Evolutionary conservation across 768 basidiomycete species (phyloP), one percentile per base, ranked within the genome.

Genomic region (Cubamyces sp.): DNA sequence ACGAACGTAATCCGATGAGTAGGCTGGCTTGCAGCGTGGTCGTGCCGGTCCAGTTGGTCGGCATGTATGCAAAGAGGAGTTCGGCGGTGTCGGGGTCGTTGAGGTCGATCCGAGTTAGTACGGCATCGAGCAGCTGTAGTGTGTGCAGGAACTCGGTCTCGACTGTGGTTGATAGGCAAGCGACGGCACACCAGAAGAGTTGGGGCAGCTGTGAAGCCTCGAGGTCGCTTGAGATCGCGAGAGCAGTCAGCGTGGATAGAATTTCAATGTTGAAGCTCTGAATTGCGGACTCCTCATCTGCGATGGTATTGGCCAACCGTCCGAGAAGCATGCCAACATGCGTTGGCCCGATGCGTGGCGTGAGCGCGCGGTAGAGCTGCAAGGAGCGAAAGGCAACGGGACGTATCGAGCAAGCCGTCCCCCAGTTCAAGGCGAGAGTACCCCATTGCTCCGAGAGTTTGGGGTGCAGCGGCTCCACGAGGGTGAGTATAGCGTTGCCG

Each of bases 351-450:
- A 93, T 82, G 26, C 82, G 79, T 0, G 93, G 90, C 70, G 86
- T 84, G 21, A 97, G 78, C 0, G 90, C 85, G 40, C 93, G 87
- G 75, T 92, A 94, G n/a, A 94, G 79, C 72, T 97, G 95, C 61
- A 97, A 78, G 11, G 94, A 96, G 34, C 94, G 84, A 76, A 91
- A 92, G 3, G 96, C 94, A 19, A 87, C 86, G 41, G 87, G 86
- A 49, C 93, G 86, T 63, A 94, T 92, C 16, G 92, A 90, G 69
- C 94, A 96, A 1, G 88, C 81, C 14, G 93, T 94, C 4, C 92
- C 90, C 88, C 96, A 97, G 28, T 80, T 76, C 60, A 97, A 75
- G 11, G 92, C 90, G 30, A 94, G 66, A 3, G 87, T 87, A 6
- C 92, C 93, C 87, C 96, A 94, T 47, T 83, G 79, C 56, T 88